Percentiles rank a stretch among this genome's conserved stretches.
phyloP scores from a whole-genome alignment of 257 asterid genomes.

The Anisodus tanguticus region DNA sequence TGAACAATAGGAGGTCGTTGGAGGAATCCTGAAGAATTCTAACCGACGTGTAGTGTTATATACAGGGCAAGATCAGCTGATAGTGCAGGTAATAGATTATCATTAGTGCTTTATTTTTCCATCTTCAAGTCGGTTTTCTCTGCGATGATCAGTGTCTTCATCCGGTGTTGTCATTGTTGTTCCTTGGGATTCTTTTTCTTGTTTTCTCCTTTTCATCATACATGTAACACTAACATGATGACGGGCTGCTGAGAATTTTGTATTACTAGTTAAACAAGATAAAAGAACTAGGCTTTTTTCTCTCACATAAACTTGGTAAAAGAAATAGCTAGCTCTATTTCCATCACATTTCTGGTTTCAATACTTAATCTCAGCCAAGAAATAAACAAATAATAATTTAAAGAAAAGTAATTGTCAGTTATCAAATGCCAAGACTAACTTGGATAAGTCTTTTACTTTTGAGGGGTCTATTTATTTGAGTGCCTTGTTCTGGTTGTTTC shows the following conservation, averaged over 20 bases:
- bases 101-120: slow-evolving; percentile 31
- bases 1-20: slow-evolving; percentile 4
- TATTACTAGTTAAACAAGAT: slow-evolving; percentile 36
- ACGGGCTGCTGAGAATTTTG: slow-evolving; percentile 41
- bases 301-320: slow-evolving; percentile 22
- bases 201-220: slow-evolving; percentile 28
- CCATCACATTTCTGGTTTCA: neutral
- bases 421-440: slow-evolving; percentile 7
- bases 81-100: slow-evolving; percentile 23
- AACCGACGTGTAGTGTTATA: slow-evolving; percentile 24
- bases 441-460: neutral
- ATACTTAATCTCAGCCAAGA: neutral
- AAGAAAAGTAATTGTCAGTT: neutral
- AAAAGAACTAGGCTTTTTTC: neutral
- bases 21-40: slow-evolving; percentile 1
- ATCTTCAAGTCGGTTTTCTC: slow-evolving; percentile 16
- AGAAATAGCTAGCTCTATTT: neutral
- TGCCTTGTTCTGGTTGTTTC: no score
- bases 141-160: neutral
- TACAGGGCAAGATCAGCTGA: neutral
- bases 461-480: neutral
- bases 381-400: neutral
- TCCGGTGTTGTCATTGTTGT: slow-evolving; percentile 14
- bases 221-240: slow-evolving; percentile 36
- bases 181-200: slow-evolving; percentile 25